phyloP scores from a whole-genome alignment of 1,284 basidiomycete genomes.

The Leccinum angustisporum region DNA sequence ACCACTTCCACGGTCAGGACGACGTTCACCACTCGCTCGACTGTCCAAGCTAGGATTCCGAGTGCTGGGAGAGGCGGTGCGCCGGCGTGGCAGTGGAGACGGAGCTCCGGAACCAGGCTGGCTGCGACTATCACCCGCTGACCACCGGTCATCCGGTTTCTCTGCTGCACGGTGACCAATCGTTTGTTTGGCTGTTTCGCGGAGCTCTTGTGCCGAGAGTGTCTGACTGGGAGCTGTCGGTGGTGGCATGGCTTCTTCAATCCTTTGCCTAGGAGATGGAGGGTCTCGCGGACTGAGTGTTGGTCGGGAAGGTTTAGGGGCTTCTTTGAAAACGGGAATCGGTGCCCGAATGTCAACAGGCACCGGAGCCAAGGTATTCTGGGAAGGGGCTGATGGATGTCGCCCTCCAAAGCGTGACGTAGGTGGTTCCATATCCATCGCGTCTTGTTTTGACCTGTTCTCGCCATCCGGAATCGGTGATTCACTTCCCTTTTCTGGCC shows the following conservation, averaged over 20 bases:
- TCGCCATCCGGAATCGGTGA: constrained; percentile 42
- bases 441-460: constrained; percentile 28
- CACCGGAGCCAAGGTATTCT: constrained; percentile 12
- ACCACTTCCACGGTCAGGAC: constrained; percentile 48
- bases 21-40: constrained; percentile 64
- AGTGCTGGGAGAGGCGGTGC: constrained; percentile 65
- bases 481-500: constrained; percentile 51
- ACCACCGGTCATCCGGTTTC: constrained; percentile 43
- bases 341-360: constrained; percentile 22
- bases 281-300: constrained; percentile 38
- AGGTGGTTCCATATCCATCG: constrained; percentile 41
- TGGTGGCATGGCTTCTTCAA: constrained; percentile 61
- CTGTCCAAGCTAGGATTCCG: constrained; percentile 72
- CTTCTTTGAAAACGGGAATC: constrained; percentile 22
- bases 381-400: constrained; percentile 16
- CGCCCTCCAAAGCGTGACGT: constrained; percentile 28
- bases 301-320: constrained; percentile 16
- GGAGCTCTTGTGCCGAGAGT: constrained; percentile 73
- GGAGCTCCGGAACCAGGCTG: constrained; percentile 50
- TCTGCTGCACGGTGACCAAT: constrained; percentile 39
- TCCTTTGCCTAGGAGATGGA: constrained; percentile 41
- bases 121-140: constrained; percentile 38
- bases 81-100: constrained; percentile 54
- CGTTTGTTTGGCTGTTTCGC: constrained; percentile 71
- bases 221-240: constrained; percentile 79